Base-by-base conservation (phyloP, 371 early-diverging fungal genomes). In the Mortierella sp. region DNA sequence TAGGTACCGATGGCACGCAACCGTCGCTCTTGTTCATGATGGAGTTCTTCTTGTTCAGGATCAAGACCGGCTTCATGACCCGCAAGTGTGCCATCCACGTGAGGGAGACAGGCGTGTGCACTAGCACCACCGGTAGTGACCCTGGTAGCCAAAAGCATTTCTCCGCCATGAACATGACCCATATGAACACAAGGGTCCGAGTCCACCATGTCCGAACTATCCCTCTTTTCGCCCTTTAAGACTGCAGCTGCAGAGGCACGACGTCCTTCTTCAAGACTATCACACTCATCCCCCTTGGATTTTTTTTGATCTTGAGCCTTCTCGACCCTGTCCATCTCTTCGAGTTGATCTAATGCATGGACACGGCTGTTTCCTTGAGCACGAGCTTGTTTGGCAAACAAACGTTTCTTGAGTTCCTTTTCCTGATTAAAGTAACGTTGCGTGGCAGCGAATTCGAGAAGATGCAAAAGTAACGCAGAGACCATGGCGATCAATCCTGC, bases 401-500 rank as follows among this genome's bases (percentile, higher is more conserved):
- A 84, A 75, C 83, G 84, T 7, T 62, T 65, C 37, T 37, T 37
- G 37, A 37, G 37, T 37, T 37, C 37, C 37, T 37, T 37, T 37
- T 37, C 37, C 37, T 37, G 37, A 37, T 37, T 19, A 28, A 45
- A 75, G 64, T 53, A 70, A 9, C 75, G 48, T 56, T 75, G 75
- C 18, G 75, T 65, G 5, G 82, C 76, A 1, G 67, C 12, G 56
- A 75, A 82, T 64, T 83, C 83, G 51, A 81, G 66, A 50, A 84
- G 53, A n/a, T 80, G 82, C 5, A 82, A 53, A 0, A 55, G 0
- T 16, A 89, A 66, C 12, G 87, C 84, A 4, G 89, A 83, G 28
- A 84, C 37, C 82, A 92, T 88, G 0, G 87, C 85, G 45, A 92
- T 77, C 18, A 85, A 67, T 7, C 85, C 76, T 0, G 85, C 72